Conservation (phyloP, 352 stramenopile species). For the Aphanomyces euteiches region DNA sequence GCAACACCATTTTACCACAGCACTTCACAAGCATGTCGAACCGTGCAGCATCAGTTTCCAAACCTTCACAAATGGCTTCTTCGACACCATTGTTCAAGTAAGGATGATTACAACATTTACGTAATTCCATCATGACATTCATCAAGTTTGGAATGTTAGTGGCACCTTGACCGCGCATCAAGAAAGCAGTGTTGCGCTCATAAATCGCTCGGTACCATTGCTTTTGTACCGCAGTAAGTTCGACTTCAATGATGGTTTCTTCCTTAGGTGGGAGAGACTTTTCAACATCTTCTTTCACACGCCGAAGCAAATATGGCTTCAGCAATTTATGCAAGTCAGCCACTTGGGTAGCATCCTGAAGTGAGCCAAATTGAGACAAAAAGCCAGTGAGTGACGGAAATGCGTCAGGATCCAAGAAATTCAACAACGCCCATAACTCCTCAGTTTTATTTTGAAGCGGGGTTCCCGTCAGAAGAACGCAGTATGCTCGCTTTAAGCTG, state of each 20-base stretch:
- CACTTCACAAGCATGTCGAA: constrained; percentile 94
- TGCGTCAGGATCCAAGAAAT: constrained; percentile 94
- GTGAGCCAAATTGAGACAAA: constrained; percentile 87
- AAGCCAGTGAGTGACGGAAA: constrained; percentile 94
- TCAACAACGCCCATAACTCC: constrained; percentile 99
- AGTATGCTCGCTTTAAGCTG: constrained; percentile 73
- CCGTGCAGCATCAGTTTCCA: constrained; percentile 68
- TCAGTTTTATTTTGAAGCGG: constrained; percentile 97
- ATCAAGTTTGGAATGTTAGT: constrained; percentile 87
- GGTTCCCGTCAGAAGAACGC: constrained; percentile 81
- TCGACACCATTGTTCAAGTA: constrained; percentile 93
- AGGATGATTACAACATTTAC: constrained; percentile 89
- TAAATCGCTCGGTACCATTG: constrained; percentile 92
- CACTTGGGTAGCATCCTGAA: constrained; percentile 85
- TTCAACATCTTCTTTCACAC: constrained; percentile 88
- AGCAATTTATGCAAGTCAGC: constrained; percentile 87
- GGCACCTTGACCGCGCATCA: constrained; percentile 73
- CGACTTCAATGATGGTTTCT: constrained; percentile 88
- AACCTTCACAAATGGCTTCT: constrained; percentile 77
- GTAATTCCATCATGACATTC: constrained; percentile 91
- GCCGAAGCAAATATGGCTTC: constrained; percentile 84
- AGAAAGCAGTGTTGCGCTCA: constrained; percentile 93
- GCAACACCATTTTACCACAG: constrained; percentile 99
- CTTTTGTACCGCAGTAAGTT: constrained; percentile 87
- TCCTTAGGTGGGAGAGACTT: constrained; percentile 86